These are phyloP conservation scores for Brassica napus DNA, from an alignment of 345 rosid genomes.

Conservation along the genomic window DNA sequence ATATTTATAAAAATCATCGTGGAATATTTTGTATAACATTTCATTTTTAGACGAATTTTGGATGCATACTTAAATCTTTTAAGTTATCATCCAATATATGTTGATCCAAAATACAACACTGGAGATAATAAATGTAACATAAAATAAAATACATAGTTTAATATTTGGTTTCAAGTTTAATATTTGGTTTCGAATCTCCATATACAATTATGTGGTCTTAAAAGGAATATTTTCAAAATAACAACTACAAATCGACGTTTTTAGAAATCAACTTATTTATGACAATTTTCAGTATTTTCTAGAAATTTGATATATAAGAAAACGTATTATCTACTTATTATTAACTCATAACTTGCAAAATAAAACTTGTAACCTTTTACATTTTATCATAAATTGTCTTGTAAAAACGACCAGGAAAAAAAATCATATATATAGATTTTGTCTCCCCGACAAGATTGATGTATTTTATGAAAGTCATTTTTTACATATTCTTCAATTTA, in stretches of 20 bases:
- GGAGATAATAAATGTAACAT: not conserved
- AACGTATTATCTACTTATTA: not conserved
- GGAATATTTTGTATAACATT: not conserved
- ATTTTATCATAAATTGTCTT: not conserved
- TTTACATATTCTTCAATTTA: not conserved
- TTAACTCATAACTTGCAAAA: not conserved
- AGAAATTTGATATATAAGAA: not conserved
- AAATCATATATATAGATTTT: not conserved
- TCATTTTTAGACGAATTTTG: too few relatives aligned
- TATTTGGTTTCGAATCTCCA: not conserved
- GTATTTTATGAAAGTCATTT: not conserved
- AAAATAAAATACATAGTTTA: too few relatives aligned
- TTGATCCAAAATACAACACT: not conserved
- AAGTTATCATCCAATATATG: too few relatives aligned
- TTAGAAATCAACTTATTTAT: not conserved
- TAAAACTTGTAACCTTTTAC: not conserved
- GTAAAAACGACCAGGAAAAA: not conserved
- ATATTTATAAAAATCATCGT: not conserved
- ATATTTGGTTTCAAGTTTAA: not conserved
- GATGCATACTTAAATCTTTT: not conserved
- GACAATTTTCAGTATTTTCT: not conserved
- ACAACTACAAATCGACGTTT: not conserved
- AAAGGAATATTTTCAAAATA: not conserved
- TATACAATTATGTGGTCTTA: not conserved
- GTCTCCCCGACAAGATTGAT: not conserved